These are phyloP conservation scores for Cyathus striatus DNA, from an alignment of 768 basidiomycete genomes.

Conservation along the genomic window DNA sequence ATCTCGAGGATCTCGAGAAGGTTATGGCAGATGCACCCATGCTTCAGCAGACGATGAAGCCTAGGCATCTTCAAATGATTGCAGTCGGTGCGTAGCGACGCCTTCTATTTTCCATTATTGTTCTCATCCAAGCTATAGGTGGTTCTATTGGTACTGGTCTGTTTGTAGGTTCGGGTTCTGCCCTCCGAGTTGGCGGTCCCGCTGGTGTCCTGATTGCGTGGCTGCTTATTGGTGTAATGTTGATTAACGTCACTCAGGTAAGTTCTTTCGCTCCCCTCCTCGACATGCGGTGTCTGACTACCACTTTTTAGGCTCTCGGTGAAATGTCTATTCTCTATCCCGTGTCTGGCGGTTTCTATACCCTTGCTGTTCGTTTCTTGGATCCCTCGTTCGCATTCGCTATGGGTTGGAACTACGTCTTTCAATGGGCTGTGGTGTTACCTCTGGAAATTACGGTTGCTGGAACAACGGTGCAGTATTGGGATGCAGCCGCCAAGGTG, in stretches of 20 bases:
- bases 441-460: slow-evolving; percentile 43
- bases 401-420: slow-evolving; percentile 46
- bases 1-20: slow-evolving; percentile 28
- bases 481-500: slow-evolving; percentile 24
- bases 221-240: slow-evolving; percentile 41
- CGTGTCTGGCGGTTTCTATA: slow-evolving; percentile 46
- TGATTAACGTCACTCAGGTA: slow-evolving; percentile 43
- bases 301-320: slow-evolving; percentile 31
- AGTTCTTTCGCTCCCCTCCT: slow-evolving; percentile 1
- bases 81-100: slow-evolving; percentile 34
- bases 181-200: slow-evolving; percentile 33
- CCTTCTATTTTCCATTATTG: neutral
- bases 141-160: slow-evolving; percentile 46
- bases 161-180: slow-evolving; percentile 40
- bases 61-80: slow-evolving; percentile 41
- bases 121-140: slow-evolving; percentile 16
- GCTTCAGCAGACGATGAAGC: slow-evolving; percentile 45
- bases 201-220: slow-evolving; percentile 39
- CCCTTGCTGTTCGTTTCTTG: slow-evolving; percentile 38
- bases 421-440: slow-evolving; percentile 41
- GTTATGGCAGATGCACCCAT: slow-evolving; percentile 35
- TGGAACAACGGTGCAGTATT: slow-evolving; percentile 38
- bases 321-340: slow-evolving; percentile 47
- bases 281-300: neutral
- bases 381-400: slow-evolving; percentile 44